Evolutionary conservation across 2,329 filamentous ascomycete genomes (phyloP), one percentile per base, ranked within the genome.

Genomic region (Ascochyta lentis): DNA sequence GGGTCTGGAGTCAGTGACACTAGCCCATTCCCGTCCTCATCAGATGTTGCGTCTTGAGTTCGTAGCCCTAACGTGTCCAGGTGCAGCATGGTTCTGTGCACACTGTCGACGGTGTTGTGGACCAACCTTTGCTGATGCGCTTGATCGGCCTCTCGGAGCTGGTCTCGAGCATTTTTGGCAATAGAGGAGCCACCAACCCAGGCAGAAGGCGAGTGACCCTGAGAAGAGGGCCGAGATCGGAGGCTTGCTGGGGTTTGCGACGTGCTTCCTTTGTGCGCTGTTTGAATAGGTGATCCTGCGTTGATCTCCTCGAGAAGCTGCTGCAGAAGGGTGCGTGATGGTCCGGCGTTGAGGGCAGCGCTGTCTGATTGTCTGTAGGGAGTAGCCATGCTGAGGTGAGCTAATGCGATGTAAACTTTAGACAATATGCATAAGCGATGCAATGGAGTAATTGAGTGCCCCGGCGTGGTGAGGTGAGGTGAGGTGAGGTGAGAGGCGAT

Each of bases 241-340:
- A 37, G 24, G 6, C 38, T 44, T 6, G 24, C 24, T 29, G 16
- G 10, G 23, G 41, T 40, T 31, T 39, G 42, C 3, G 50, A 44
- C 26, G 54, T 42, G 12, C 15, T 46, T 10, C 23, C 16, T 5
- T 42, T 38, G 15, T 10, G 45, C 6, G 38, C 23, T 15, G 29
- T 26, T 6, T 26, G 51, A 39, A 19, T 3, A 16, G 43, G 34
- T 26, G 33, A 27, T 19, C 38, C 15, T 31, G 56, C 57, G 27
- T 60, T 65, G 54, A 73, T 68, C 34, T 72, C 68, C 16, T 70
- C 61, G 15, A 73, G 61, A 6, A 74, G 62, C 19, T 63, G 55
- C 27, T 67, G 59, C 12, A 73, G 63, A 15, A 69, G 51, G 4
- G 66, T 66, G 9, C 56, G 43, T 22, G 63, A 58, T 7, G 64